These are phyloP conservation scores for Litsea cubeba DNA, from an alignment of 164 flowering plant genomes.

Conservation along the genomic window DNA sequence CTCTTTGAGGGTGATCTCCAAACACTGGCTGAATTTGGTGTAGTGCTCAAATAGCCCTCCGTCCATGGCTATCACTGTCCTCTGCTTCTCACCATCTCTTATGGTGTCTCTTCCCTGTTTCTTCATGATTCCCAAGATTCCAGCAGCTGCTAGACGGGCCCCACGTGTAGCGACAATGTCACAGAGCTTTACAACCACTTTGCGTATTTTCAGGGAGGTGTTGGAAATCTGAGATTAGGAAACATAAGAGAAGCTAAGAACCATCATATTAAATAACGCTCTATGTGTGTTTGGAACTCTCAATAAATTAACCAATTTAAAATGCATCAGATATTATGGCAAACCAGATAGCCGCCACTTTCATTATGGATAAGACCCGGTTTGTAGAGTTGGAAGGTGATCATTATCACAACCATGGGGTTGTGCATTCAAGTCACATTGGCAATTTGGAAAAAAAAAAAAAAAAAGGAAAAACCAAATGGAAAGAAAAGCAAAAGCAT, in stretches of 20 bases:
- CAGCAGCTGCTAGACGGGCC: slow-evolving; percentile 90
- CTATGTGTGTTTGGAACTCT: background rate
- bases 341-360: background rate
- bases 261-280: background rate
- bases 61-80: slow-evolving; percentile 72
- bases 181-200: slow-evolving; percentile 68
- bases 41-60: slow-evolving; percentile 92
- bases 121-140: slow-evolving; percentile 81
- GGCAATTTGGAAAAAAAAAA: too few species aligned
- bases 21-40: slow-evolving; percentile 48
- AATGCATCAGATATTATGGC: background rate
- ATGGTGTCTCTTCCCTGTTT: slow-evolving; percentile 71
- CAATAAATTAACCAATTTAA: background rate
- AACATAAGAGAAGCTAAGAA: background rate
- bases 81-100: slow-evolving; percentile 51
- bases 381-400: background rate
- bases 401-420: background rate
- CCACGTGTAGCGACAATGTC: slow-evolving; percentile 79
- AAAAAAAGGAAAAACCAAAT: too few species aligned
- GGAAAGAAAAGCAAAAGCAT: background rate
- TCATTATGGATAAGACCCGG: background rate
- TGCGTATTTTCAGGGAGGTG: slow-evolving; percentile 72
- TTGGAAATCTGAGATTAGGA: slow-evolving; percentile 48
- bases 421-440: background rate
- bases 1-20: slow-evolving; percentile 66